These are phyloP conservation scores for Colletotrichum sp. DNA, from an alignment of 2,329 filamentous ascomycete species.

Conservation along the genomic window DNA sequence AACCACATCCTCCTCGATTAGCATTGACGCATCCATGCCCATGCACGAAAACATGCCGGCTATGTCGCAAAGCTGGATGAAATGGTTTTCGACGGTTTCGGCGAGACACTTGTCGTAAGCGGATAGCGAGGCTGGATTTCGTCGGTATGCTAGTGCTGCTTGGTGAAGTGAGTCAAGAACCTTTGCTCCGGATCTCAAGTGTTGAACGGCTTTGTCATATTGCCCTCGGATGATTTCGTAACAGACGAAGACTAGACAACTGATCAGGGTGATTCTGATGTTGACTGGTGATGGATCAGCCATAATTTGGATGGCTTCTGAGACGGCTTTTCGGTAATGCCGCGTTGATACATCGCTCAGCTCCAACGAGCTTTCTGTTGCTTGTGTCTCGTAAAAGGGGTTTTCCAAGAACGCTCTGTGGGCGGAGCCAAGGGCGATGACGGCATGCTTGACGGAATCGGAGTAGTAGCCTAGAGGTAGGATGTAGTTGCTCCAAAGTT, in stretches of 20 bases:
- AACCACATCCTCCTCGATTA: background rate
- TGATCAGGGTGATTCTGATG: slow-evolving; percentile 1
- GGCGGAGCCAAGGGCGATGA: slow-evolving; percentile 6
- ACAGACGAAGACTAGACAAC: slow-evolving; percentile 13
- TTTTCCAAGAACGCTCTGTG: background rate
- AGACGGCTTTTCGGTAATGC: slow-evolving; percentile 6
- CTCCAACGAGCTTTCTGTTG: background rate
- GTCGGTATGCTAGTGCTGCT: background rate
- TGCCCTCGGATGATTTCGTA: slow-evolving; percentile 8
- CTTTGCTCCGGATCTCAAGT: background rate
- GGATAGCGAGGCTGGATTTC: background rate
- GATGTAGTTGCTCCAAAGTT: slow-evolving; percentile 15
- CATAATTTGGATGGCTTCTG: slow-evolving; percentile 11
- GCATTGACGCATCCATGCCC: slow-evolving; percentile 7
- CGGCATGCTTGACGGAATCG: slow-evolving; percentile 9
- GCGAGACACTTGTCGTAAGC: background rate
- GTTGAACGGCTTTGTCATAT: slow-evolving; percentile 2
- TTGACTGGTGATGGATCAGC: slow-evolving; percentile 9
- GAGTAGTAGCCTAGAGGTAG: slow-evolving; percentile 9
- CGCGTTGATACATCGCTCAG: background rate
- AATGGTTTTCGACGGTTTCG: slow-evolving; percentile 2
- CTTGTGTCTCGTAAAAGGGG: background rate
- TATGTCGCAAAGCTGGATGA: slow-evolving; percentile 9
- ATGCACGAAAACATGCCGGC: slow-evolving; percentile 3
- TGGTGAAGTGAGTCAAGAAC: slow-evolving; percentile 8